Evolutionary conservation across 306 rosid species (phyloP).

Genomic region (Vigna nakashimae): DNA sequence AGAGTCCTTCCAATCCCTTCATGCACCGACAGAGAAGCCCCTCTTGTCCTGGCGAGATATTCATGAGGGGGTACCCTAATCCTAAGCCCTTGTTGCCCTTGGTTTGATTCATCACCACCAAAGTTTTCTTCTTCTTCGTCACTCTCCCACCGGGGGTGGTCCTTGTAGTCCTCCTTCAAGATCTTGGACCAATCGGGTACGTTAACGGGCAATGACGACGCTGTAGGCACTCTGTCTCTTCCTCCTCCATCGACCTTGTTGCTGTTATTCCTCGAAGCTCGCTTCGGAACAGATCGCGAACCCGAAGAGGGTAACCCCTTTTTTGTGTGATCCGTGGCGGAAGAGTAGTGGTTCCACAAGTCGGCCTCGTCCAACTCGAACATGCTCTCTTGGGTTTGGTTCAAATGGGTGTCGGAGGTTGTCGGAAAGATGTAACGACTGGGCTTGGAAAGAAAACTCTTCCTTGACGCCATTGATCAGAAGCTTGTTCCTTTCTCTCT

Average conservation of each 20-base stretch:
- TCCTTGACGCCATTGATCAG: conserved; percentile 76
- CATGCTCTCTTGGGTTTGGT: conserved; percentile 26
- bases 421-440: conserved; percentile 52
- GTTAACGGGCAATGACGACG: conserved; percentile 81
- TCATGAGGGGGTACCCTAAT: conserved; percentile 78
- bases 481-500: conserved; percentile 30
- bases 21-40: conserved; percentile 81
- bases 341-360: conserved; percentile 41
- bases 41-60: conserved; percentile 82
- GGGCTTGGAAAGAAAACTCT: conserved; percentile 53
- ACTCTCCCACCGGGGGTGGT: conserved; percentile 41
- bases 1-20: conserved; percentile 97
- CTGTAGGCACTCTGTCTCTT: background rate
- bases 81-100: conserved; percentile 8
- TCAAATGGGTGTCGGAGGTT: conserved; percentile 32
- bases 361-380: conserved; percentile 76
- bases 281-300: conserved; percentile 51
- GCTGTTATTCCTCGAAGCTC: conserved; percentile 29
- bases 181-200: conserved; percentile 91
- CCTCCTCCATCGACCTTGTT: background rate
- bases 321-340: background rate
- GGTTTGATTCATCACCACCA: conserved; percentile 1
- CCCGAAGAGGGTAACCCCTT: conserved; percentile 21
- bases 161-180: conserved; percentile 64
- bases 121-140: conserved; percentile 35